These are phyloP conservation scores for Euryodendron excelsum DNA, from an alignment of 148 eudicot genomes.

Conservation along the genomic window DNA sequence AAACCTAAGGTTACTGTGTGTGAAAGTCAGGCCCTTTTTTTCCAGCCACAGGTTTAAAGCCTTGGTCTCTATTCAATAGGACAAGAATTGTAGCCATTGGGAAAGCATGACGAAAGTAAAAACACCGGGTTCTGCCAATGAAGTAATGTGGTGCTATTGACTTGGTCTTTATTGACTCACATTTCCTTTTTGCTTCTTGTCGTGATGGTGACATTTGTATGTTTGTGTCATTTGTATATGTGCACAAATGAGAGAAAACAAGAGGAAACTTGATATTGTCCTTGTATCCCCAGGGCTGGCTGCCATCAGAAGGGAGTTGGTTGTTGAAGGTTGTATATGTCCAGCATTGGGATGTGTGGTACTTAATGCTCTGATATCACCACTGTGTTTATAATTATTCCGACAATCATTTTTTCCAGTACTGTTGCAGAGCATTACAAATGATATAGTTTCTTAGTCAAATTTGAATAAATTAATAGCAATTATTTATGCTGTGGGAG, in stretches of 20 bases:
- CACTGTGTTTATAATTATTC: too few species aligned
- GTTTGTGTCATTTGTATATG: too few species aligned
- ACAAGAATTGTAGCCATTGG: background rate
- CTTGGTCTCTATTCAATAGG: too few species aligned
- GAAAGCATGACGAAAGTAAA: background rate
- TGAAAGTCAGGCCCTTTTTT: background rate
- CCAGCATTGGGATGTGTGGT: background rate
- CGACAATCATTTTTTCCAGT: too few species aligned
- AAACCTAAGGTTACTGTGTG: background rate
- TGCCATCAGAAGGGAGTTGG: background rate
- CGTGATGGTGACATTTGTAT: too few species aligned
- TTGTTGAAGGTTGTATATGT: background rate
- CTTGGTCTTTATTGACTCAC: background rate
- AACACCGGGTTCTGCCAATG: background rate
- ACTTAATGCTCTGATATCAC: too few species aligned
- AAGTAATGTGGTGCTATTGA: background rate
- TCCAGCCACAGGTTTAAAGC: background rate
- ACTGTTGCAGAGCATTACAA: background rate
- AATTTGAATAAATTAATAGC: background rate
- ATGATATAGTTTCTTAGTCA: background rate
- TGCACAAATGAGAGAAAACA: too few species aligned
- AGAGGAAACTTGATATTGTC: slow-evolving; percentile 1
- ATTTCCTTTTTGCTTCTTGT: background rate
- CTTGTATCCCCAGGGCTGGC: background rate
- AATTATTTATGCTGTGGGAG: background rate